These are phyloP conservation scores for Puccinia triticina DNA, from an alignment of 1,284 basidiomycete species.

Conservation along the genomic window DNA sequence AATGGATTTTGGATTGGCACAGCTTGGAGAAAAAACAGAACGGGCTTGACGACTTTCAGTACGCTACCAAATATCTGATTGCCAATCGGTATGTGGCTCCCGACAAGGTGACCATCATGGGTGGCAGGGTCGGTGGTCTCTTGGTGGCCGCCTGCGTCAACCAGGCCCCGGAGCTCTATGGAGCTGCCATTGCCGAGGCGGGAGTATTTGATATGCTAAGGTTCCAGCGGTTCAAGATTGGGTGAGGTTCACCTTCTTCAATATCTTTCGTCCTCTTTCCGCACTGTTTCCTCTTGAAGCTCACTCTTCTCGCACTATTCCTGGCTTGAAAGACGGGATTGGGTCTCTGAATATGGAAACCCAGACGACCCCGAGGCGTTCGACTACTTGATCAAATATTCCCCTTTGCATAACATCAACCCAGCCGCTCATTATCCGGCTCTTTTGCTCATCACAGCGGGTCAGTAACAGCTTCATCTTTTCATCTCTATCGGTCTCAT, in stretches of 20 bases:
- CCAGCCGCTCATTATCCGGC: slow-evolving; percentile 67
- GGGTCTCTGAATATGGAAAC: slow-evolving; percentile 80
- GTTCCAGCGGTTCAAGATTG: slow-evolving; percentile 78
- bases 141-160: slow-evolving; percentile 78
- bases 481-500: neutral
- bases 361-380: slow-evolving; percentile 74
- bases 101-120: slow-evolving; percentile 75
- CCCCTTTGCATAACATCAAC: slow-evolving; percentile 73
- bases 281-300: neutral
- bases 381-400: slow-evolving; percentile 74
- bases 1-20: neutral
- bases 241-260: slow-evolving; percentile 33
- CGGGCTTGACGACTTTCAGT: slow-evolving; percentile 76
- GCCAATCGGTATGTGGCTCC: slow-evolving; percentile 71
- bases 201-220: slow-evolving; percentile 78
- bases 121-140: slow-evolving; percentile 77
- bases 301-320: slow-evolving; percentile 61
- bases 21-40: slow-evolving; percentile 63
- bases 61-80: slow-evolving; percentile 73
- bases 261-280: neutral
- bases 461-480: slow-evolving; percentile 58
- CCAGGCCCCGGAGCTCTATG: slow-evolving; percentile 75
- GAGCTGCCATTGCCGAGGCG: slow-evolving; percentile 77
- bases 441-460: slow-evolving; percentile 72
- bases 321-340: slow-evolving; percentile 64